A percentile compares a stretch with the other conserved stretches of the same genome.
Evolutionary conservation across 2,329 filamentous ascomycete species (phyloP).

Genomic region (Podosphaera leucotricha): DNA sequence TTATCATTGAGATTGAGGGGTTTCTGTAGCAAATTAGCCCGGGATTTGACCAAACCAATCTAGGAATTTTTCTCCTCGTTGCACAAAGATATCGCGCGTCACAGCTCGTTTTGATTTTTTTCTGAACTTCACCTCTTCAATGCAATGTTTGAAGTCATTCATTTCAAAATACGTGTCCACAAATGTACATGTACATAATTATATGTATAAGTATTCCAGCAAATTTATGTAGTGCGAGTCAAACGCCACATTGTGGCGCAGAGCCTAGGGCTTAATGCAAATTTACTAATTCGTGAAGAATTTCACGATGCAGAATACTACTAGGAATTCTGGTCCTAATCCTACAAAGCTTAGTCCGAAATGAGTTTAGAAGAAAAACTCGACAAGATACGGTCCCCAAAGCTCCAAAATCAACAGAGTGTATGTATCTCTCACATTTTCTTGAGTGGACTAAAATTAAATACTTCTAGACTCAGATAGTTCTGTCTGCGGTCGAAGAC

Average conservation of each 20-base stretch:
- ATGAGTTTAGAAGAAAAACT: constrained; percentile 69
- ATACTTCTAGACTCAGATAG: constrained; percentile 44
- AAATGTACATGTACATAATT: too few species aligned
- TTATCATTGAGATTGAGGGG: too few species aligned
- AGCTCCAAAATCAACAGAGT: constrained; percentile 76
- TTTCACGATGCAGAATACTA: constrained; percentile 1
- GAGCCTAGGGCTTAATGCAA: constrained; percentile 3
- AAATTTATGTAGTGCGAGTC: too few species aligned
- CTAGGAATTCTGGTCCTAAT: background rate
- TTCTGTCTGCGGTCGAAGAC: constrained; percentile 79
- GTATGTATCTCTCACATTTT: background rate
- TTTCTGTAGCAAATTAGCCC: too few species aligned
- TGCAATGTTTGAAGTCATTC: too few species aligned
- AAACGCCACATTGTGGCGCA: constrained; percentile 7
- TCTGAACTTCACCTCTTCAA: too few species aligned
- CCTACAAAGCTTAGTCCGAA: constrained; percentile 7
- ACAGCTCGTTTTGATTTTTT: too few species aligned
- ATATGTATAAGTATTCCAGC: too few species aligned
- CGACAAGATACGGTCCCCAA: constrained; percentile 90
- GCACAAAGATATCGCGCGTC: too few species aligned
- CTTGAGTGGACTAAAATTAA: constrained; percentile 2
- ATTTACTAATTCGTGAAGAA: constrained; percentile 1
- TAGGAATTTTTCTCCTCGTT: too few species aligned
- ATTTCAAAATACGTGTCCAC: too few species aligned
- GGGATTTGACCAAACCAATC: too few species aligned